A percentile compares a stretch with the other conserved stretches of the same genome.
Conservation (phyloP, 2,329 filamentous ascomycete genomes). For the Colletotrichum endophyticum region DNA sequence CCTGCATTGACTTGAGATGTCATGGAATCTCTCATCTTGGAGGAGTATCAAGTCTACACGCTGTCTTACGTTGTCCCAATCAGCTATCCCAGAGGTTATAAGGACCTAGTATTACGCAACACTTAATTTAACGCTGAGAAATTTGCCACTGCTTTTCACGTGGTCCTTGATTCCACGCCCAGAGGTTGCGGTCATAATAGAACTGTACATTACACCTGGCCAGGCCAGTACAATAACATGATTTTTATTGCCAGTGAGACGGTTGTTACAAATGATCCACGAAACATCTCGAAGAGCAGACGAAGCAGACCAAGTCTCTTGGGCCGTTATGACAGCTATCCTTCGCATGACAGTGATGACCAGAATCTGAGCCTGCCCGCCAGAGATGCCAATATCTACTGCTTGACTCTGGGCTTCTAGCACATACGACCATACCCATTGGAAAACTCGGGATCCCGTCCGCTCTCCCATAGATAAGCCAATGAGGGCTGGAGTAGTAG, state of each 20-base stretch:
- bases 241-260: neutral
- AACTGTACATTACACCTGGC: neutral
- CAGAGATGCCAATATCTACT: neutral
- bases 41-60: neutral
- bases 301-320: neutral
- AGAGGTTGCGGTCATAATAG: neutral
- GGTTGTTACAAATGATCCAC: neutral
- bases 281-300: neutral
- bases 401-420: neutral
- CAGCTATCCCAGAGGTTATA: neutral
- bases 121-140: neutral
- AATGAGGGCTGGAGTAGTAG: neutral
- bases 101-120: neutral
- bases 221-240: neutral
- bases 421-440: neutral
- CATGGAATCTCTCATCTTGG: neutral
- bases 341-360: neutral
- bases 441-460: neutral
- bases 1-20: neutral
- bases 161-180: neutral
- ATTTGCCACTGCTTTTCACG: neutral
- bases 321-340: neutral
- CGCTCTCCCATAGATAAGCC: neutral
- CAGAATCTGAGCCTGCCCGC: neutral
- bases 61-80: neutral